A percentile compares a stretch with the other conserved stretches of the same genome.
These are phyloP conservation scores for Chrysoporthe cubensis DNA, from an alignment of 2,329 filamentous ascomycete species.

Conservation along the genomic window DNA sequence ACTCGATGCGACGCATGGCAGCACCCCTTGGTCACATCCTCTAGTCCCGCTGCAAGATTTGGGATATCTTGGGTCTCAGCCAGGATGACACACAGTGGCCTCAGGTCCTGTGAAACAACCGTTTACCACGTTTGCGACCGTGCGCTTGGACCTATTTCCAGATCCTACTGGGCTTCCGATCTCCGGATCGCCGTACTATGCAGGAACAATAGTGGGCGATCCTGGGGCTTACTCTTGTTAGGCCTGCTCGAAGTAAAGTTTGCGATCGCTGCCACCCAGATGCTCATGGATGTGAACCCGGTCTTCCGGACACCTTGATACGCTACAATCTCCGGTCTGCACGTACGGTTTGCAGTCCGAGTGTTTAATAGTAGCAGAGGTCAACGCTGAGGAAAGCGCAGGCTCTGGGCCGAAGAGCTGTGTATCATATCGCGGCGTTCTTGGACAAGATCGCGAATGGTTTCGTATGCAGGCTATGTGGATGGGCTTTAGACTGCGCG, in stretches of 20 bases:
- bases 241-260: too few relatives aligned
- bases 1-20: neutral
- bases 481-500: too few relatives aligned
- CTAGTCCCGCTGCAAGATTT: neutral
- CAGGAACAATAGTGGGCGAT: neutral
- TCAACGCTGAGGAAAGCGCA: too few relatives aligned
- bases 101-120: neutral
- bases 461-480: neutral
- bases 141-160: neutral
- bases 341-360: too few relatives aligned
- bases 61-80: neutral
- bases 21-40: neutral
- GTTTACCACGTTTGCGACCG: neutral
- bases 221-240: too few relatives aligned
- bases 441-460: neutral
- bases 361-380: too few relatives aligned
- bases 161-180: neutral
- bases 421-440: too few relatives aligned
- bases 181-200: neutral
- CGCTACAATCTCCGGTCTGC: too few relatives aligned
- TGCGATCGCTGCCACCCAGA: too few relatives aligned
- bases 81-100: neutral
- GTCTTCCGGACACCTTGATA: too few relatives aligned
- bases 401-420: too few relatives aligned
- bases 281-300: too few relatives aligned